Percentiles rank a stretch among this genome's conserved stretches.
These are phyloP conservation scores for Cutaneotrichosporon sp. DNA, from an alignment of 1,284 basidiomycete genomes.

Conservation along the genomic window DNA sequence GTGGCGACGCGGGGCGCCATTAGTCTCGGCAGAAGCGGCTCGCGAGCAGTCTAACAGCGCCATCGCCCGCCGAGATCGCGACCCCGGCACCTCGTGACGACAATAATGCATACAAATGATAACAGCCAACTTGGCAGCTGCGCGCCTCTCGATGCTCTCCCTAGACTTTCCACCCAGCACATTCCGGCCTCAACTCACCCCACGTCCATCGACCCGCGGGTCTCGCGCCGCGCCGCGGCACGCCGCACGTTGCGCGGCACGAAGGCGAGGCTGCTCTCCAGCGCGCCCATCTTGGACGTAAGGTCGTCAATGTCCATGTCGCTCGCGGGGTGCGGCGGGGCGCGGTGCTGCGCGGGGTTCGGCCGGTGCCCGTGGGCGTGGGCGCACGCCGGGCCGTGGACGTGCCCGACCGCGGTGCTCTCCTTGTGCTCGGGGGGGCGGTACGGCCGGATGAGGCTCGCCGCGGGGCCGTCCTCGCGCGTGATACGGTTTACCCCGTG, in stretches of 20 bases:
- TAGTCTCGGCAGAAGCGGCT: too few species aligned
- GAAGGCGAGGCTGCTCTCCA: slow-evolving; percentile 40
- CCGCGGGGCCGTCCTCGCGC: slow-evolving; percentile 41
- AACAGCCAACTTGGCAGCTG: too few species aligned
- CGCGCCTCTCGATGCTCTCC: too few species aligned
- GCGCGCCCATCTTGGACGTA: slow-evolving; percentile 23
- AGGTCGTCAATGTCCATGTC: slow-evolving; percentile 35
- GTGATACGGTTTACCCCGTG: slow-evolving; percentile 61
- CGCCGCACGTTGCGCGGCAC: slow-evolving; percentile 28
- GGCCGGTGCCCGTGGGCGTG: not conserved
- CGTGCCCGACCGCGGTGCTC: not conserved
- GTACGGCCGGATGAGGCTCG: slow-evolving; percentile 37
- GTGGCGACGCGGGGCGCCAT: too few species aligned
- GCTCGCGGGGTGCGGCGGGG: slow-evolving; percentile 19
- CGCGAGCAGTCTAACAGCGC: too few species aligned
- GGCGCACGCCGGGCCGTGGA: not conserved
- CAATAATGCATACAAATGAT: too few species aligned
- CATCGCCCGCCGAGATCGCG: too few species aligned
- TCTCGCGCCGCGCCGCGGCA: slow-evolving; percentile 5
- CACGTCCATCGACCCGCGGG: slow-evolving; percentile 4
- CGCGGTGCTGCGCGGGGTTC: not conserved
- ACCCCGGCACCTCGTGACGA: too few species aligned
- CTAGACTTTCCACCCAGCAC: too few species aligned
- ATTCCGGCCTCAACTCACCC: too few species aligned
- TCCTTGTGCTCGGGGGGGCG: slow-evolving; percentile 20